Percentiles rank a stretch among this genome's conserved stretches.
phyloP scores from a whole-genome alignment of 2,329 filamentous ascomycete genomes.

The Diaporthe citri region DNA sequence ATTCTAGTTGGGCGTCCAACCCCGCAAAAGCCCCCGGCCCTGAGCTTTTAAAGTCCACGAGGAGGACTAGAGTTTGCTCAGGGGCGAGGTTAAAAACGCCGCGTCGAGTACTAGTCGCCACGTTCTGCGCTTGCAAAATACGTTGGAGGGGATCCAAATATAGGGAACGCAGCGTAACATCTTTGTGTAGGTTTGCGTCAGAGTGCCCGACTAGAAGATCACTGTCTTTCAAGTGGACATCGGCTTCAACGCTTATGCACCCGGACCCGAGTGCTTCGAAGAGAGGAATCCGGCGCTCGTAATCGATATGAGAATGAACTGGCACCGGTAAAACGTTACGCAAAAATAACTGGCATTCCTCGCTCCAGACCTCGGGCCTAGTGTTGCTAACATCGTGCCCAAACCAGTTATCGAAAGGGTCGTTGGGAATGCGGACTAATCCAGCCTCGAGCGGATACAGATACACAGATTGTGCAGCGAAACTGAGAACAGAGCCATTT shows the following conservation, averaged over 20 bases:
- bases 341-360: slow-evolving; percentile 18
- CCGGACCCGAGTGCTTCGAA: slow-evolving; percentile 23
- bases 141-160: slow-evolving; percentile 16
- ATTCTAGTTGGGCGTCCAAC: background rate
- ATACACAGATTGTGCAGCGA: slow-evolving; percentile 15
- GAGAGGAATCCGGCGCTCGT: slow-evolving; percentile 17
- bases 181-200: background rate
- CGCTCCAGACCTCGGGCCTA: background rate
- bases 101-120: background rate
- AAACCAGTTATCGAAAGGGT: slow-evolving; percentile 18
- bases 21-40: slow-evolving; percentile 1
- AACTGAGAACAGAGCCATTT: background rate
- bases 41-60: slow-evolving; percentile 29
- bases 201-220: slow-evolving; percentile 20
- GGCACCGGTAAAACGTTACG: slow-evolving; percentile 21
- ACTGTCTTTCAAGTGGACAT: slow-evolving; percentile 22
- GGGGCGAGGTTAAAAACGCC: slow-evolving; percentile 8
- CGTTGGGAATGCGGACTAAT: slow-evolving; percentile 5
- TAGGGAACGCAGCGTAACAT: slow-evolving; percentile 7
- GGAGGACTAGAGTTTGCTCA: slow-evolving; percentile 17
- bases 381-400: background rate
- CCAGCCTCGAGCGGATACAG: slow-evolving; percentile 13
- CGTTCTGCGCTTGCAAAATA: slow-evolving; percentile 4
- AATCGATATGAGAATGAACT: slow-evolving; percentile 21
- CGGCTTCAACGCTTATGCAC: slow-evolving; percentile 29